Evolutionary conservation across 1,284 basidiomycete species (phyloP).

Genomic region (Athelia sp.): DNA sequence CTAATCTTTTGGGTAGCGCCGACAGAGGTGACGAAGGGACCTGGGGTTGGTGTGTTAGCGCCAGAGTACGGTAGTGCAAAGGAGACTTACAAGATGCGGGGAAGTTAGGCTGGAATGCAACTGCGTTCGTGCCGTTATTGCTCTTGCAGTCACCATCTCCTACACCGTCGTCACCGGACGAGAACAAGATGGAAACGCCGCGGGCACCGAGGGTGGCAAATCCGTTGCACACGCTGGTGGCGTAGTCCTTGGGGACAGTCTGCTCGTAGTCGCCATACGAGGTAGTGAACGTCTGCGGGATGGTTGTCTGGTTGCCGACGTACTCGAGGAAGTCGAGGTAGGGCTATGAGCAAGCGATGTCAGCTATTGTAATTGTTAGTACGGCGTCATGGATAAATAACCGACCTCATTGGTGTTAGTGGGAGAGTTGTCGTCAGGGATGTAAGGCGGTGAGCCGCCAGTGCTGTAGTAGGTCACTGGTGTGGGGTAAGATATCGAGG

Average conservation of each 20-base stretch:
- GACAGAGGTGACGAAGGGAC: constrained; percentile 65
- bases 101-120: constrained; percentile 63
- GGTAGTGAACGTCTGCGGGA: constrained; percentile 53
- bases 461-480: constrained; percentile 64
- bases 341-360: constrained; percentile 17
- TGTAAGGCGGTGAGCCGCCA: constrained; percentile 61
- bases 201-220: constrained; percentile 58
- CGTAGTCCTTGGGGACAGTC: constrained; percentile 50
- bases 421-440: constrained; percentile 46
- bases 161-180: constrained; percentile 60
- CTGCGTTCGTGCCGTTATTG: constrained; percentile 49
- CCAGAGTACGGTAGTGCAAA: constrained; percentile 11
- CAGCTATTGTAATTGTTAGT: no score
- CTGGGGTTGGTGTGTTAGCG: constrained; percentile 13
- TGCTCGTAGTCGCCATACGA: constrained; percentile 57
- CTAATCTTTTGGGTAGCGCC: constrained; percentile 45
- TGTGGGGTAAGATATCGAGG: constrained; percentile 56
- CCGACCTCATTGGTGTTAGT: constrained; percentile 46
- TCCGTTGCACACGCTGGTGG: constrained; percentile 48
- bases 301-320: constrained; percentile 38
- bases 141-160: constrained; percentile 53
- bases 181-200: constrained; percentile 60
- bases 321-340: constrained; percentile 54
- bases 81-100: constrained; percentile 55
- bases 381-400: no score